phyloP scores from a whole-genome alignment of 2,329 filamentous ascomycete genomes.

The Colletotrichum truncatum region DNA sequence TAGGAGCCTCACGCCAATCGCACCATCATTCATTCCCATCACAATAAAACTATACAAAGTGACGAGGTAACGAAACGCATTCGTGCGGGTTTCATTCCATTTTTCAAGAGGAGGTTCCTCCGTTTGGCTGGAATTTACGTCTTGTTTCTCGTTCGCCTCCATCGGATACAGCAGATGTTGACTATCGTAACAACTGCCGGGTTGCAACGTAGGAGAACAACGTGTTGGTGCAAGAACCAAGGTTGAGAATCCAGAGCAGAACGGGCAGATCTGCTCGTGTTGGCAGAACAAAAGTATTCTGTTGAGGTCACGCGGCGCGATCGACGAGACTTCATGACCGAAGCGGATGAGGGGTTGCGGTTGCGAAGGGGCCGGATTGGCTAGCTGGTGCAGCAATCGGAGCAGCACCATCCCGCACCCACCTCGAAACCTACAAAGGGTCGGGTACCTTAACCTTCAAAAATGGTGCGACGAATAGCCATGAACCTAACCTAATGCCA shows the following conservation, averaged over 20 bases:
- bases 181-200: background rate
- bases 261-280: no score
- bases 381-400: background rate
- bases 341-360: background rate
- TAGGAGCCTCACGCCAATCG: constrained; percentile 59
- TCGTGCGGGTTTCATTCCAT: constrained; percentile 72
- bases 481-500: no score
- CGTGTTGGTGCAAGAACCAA: no score
- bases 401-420: background rate
- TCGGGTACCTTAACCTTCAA: background rate
- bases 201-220: no score
- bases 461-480: background rate
- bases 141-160: background rate
- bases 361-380: background rate
- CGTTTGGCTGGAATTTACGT: background rate
- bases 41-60: constrained; percentile 71
- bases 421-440: background rate
- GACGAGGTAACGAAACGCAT: constrained; percentile 65
- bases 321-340: background rate
- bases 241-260: no score
- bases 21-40: constrained; percentile 76
- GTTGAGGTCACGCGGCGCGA: background rate
- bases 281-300: background rate
- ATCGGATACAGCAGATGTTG: background rate
- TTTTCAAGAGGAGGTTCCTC: constrained; percentile 47